Base-by-base conservation (phyloP, 768 basidiomycete genomes). In the Tylopilus intermedius region DNA sequence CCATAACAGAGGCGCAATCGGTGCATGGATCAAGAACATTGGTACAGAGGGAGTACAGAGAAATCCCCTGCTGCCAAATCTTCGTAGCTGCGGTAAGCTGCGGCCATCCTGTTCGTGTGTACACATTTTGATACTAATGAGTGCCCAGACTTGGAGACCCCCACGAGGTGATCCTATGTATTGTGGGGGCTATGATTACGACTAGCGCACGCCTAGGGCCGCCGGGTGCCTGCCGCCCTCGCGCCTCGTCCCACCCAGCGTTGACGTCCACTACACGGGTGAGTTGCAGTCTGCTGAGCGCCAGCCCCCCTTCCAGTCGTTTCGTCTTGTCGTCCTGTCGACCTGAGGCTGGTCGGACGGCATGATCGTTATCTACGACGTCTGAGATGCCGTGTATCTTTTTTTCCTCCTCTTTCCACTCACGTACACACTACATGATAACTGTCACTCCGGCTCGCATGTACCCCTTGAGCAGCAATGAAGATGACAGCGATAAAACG, bases 21-120 rank as follows among this genome's bases (percentile, higher is more conserved):
- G 95, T 5, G 96, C 96, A 43, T 99, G 95, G 95, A 88, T 99
- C 67, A 92, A 90, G 75, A 96, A 95, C 68, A 92, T 98, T 56
- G 87, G 84, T 49, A 71, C 78, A 32, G 72, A 73, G 27, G 64
- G 56, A 45, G 57, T 47, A 24, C 56, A 63, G 54, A 51, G 22
- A 50, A 50, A 29, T 49, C 47, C 22, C 26, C 45, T 1, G 24
- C 45, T 43, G 43, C 42, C 8, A 27, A 49, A 41, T 56, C 51
- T 21, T 67, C 49, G 24, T 58, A 44, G 43, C 9, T 37, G 39
- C 21, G 47, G 55, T 55, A 26, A 24, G 56, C 47, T 32, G 41
- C 22, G 27, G 45, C 37, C 37, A 21, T 14, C 45, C 24, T 22
- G 35, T 26, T 38, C 32, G 18, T 1, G 22, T 50, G 40, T 42